A percentile compares a stretch with the other conserved stretches of the same genome.
These are phyloP conservation scores for Scedosporium dehoogii DNA, from an alignment of 2,329 filamentous ascomycete genomes.

Conservation along the genomic window DNA sequence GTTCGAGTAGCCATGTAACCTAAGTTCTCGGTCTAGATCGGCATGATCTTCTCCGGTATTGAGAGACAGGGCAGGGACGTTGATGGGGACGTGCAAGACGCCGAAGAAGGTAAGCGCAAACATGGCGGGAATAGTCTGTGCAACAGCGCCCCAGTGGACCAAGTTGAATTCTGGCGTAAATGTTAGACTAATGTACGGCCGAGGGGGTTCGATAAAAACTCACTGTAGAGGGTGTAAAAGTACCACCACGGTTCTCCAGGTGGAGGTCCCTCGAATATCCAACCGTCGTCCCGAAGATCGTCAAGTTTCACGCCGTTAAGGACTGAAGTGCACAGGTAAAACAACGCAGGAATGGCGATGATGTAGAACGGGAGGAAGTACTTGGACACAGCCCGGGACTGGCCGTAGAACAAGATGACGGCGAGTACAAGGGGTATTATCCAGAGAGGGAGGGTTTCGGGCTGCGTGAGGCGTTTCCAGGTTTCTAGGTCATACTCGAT, in stretches of 20 bases:
- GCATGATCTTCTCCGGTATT: constrained; percentile 88
- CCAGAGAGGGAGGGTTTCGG: constrained; percentile 76
- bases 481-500: constrained; percentile 74
- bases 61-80: constrained; percentile 85
- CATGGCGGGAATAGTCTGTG: constrained; percentile 86
- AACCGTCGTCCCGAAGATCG: constrained; percentile 61
- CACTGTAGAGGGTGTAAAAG: constrained; percentile 92
- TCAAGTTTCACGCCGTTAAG: constrained; percentile 59
- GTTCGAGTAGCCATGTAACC: constrained; percentile 89
- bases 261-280: constrained; percentile 84
- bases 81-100: constrained; percentile 93
- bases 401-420: constrained; percentile 63
- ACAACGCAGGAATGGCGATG: constrained; percentile 62
- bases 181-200: not conserved
- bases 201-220: constrained; percentile 22
- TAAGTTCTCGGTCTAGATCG: constrained; percentile 81
- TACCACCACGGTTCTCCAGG: constrained; percentile 90
- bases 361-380: constrained; percentile 85
- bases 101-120: constrained; percentile 96
- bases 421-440: constrained; percentile 67
- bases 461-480: constrained; percentile 60
- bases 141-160: constrained; percentile 74
- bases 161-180: constrained; percentile 56
- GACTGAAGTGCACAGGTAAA: constrained; percentile 67
- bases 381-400: constrained; percentile 68